A percentile compares a stretch with the other conserved stretches of the same genome.
Conservation (phyloP, 1,284 basidiomycete genomes). For the Cutaneotrichosporon daszewskae region DNA sequence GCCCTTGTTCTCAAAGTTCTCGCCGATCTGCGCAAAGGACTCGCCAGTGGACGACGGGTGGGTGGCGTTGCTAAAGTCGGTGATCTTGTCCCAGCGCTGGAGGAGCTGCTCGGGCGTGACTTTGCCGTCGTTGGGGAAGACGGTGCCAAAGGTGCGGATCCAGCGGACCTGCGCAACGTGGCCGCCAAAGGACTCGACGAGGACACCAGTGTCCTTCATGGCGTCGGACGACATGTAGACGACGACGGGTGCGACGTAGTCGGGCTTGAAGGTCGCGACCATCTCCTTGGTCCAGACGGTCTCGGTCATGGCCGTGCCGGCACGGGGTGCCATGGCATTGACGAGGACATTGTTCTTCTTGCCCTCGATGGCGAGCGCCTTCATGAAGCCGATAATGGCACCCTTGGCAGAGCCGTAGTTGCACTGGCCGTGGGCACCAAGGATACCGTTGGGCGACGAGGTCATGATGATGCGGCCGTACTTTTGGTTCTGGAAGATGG, state of each 20-base stretch:
- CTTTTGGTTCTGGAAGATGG: slow-evolving; percentile 93
- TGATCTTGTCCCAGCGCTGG: slow-evolving; percentile 73
- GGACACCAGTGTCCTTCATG: slow-evolving; percentile 63
- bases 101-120: slow-evolving; percentile 73
- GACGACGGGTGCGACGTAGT: slow-evolving; percentile 84
- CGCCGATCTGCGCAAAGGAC: slow-evolving; percentile 69
- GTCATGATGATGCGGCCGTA: slow-evolving; percentile 95
- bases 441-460: slow-evolving; percentile 85
- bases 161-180: slow-evolving; percentile 90
- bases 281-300: slow-evolving; percentile 84
- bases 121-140: slow-evolving; percentile 69
- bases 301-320: slow-evolving; percentile 85
- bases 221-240: slow-evolving; percentile 84
- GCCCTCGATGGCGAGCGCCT: slow-evolving; percentile 87
- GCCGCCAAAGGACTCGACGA: slow-evolving; percentile 89
- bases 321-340: slow-evolving; percentile 83
- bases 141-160: slow-evolving; percentile 73
- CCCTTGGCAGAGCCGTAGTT: slow-evolving; percentile 88
- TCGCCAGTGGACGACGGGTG: slow-evolving; percentile 68
- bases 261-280: slow-evolving; percentile 74
- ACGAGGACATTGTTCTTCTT: slow-evolving; percentile 82
- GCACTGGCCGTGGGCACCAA: slow-evolving; percentile 89
- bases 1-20: slow-evolving; percentile 68
- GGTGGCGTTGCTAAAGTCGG: slow-evolving; percentile 68
- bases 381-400: slow-evolving; percentile 83